These are phyloP conservation scores for Aspergillus baeticus DNA, from an alignment of 495 filamentous ascomycete species.

Conservation along the genomic window DNA sequence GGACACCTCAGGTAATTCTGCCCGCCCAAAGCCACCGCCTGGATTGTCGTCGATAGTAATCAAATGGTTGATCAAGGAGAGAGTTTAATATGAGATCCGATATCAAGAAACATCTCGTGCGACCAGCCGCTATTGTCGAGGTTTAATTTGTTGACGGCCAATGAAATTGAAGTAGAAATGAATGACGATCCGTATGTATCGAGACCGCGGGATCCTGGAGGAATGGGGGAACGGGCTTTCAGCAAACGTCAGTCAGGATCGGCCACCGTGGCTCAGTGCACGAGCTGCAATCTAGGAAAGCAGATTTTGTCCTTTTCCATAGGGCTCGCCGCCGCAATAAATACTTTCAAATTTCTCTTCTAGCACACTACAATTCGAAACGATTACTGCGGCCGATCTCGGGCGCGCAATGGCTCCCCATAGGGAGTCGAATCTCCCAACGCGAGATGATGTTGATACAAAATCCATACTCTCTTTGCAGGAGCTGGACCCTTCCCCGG, in stretches of 20 bases:
- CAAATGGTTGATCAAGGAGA: too few relatives aligned
- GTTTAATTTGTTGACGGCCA: too few relatives aligned
- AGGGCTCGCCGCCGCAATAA: background rate
- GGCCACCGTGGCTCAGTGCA: too few relatives aligned
- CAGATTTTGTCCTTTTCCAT: too few relatives aligned
- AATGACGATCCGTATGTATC: background rate
- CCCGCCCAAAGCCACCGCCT: slow-evolving; percentile 5
- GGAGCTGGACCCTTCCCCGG: slow-evolving; percentile 78
- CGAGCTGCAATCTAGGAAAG: background rate
- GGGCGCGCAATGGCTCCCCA: slow-evolving; percentile 14
- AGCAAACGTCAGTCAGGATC: background rate
- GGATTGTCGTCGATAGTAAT: too few relatives aligned
- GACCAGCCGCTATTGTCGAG: too few relatives aligned
- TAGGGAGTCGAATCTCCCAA: slow-evolving; percentile 8
- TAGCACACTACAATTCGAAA: background rate
- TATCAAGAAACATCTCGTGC: too few relatives aligned
- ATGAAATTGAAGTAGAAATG: background rate
- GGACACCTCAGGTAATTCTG: slow-evolving; percentile 1
- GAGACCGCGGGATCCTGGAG: background rate
- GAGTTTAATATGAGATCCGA: too few relatives aligned
- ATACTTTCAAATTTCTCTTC: background rate
- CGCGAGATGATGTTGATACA: slow-evolving; percentile 35
- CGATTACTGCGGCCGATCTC: background rate
- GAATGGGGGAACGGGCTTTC: background rate
- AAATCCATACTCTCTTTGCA: slow-evolving; percentile 63